Percentiles rank a stretch among this genome's conserved stretches.
Evolutionary conservation across 1,284 basidiomycete species (phyloP).

Genomic region (Inonotus obliquus): DNA sequence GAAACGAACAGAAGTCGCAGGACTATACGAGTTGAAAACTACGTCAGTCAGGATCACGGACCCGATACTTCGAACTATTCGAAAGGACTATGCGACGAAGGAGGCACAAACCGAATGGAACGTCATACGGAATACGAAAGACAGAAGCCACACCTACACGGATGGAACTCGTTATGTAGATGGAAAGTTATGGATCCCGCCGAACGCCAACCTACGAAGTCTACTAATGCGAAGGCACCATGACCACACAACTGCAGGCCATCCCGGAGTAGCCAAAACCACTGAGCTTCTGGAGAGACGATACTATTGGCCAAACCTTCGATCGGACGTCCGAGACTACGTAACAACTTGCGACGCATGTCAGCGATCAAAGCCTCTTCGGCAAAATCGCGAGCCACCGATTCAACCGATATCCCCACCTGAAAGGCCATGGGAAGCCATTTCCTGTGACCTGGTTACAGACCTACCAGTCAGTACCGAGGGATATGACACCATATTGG

Average conservation of each 20-base stretch:
- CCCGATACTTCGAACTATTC: too few relatives aligned
- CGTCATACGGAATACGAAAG: too few relatives aligned
- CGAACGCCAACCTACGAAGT: neutral
- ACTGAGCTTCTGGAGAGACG: conserved; percentile 19
- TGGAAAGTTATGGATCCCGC: conserved; percentile 15
- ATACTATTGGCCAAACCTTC: conserved; percentile 26
- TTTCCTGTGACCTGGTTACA: conserved; percentile 22
- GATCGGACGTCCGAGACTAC: conserved; percentile 19
- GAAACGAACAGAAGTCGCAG: too few relatives aligned
- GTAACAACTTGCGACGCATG: conserved; percentile 23
- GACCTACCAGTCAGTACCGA: conserved; percentile 27
- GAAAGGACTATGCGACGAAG: too few relatives aligned
- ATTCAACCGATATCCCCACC: conserved; percentile 20
- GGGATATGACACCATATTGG: conserved; percentile 34
- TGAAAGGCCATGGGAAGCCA: conserved; percentile 18
- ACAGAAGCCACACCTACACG: too few relatives aligned
- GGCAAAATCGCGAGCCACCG: conserved; percentile 9
- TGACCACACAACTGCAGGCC: conserved; percentile 23
- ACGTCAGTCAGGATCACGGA: too few relatives aligned
- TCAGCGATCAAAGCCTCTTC: conserved; percentile 16
- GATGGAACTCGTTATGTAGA: neutral
- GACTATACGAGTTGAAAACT: too few relatives aligned
- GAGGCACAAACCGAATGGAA: too few relatives aligned
- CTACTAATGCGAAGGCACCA: conserved; percentile 7
- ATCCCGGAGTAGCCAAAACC: conserved; percentile 32